Evolutionary conservation across 1,139 yeast genomes (phyloP), one percentile per base, ranked within the genome.

Genomic region (Hemisphaericaspora lyxosophila): DNA sequence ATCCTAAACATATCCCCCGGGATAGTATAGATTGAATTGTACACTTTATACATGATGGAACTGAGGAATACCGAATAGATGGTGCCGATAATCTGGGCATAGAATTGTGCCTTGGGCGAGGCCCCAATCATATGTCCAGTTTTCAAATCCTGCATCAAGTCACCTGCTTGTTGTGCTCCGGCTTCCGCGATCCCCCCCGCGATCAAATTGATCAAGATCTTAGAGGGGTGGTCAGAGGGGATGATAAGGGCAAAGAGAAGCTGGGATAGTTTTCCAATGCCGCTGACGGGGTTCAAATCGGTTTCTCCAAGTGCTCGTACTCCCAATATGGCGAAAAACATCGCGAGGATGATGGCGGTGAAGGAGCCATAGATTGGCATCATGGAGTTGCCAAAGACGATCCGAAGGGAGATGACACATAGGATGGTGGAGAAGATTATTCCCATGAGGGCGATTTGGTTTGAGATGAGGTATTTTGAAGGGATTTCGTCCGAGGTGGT

Each of bases 141-240:
- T 58, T 92, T 92, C 50, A 90, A 70, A 61, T 92, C 98, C 67
- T 92, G 97, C 96, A 90, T 87, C 54, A 92, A 70, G 62, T 92
- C 98, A 12, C 98, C 98, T 1, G 97, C 97, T 61, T 92, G 98
- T 61, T 92, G 97, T 2, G 98, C 97, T 6, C 98, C 97, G 1
- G 98, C 97, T 62, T 92, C 98, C 1, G 97, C 95, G 24, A 92
- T 82, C 6, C 96, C 97, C 12, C 98, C 98, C 3, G 97, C 96
- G 3, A 92, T 83, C 39, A 92, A 68, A 56, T 92, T 92, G 35
- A 89, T 81, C 28, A 92, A 66, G 4, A 92, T 85, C 12, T 87
- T 79, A 2, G 94, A 89, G 1, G 95, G 95, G 45, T 83, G 85
- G 34, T 70, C 62, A 12, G 70, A 70, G 1, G 97, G 95, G n/a